Evolutionary conservation across 345 rosid species (phyloP), one percentile per base, ranked within the genome.

Genomic region (Populus ilicifolia): DNA sequence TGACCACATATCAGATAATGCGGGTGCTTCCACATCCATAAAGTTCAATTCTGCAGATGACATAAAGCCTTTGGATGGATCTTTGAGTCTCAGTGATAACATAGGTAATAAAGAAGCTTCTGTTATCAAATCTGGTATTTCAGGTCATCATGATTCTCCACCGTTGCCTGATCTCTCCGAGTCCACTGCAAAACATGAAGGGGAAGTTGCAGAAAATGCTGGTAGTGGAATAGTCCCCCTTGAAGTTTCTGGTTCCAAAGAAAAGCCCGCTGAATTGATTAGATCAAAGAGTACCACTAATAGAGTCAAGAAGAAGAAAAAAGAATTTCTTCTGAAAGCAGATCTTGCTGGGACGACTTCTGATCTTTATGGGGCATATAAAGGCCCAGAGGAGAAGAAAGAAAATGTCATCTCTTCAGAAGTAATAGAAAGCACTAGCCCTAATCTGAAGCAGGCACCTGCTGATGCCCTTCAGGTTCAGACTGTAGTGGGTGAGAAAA

Each of bases 341-440:
- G 99, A 94, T 87, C 97, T 97, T 81, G 95, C 92, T 14, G 99
- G 98, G 73, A 77, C 93, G 71, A 90, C 87, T 46, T 81, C 92
- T 69, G 98, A 96, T 85, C 90, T 93, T 71, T 96, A 91, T 83
- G 77, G 78, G 88, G 99, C 99, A 20, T 96, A 92, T 80, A 96
- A 94, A 85, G 91, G 91, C 72, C 97, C 95, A 17, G 97, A 89
- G 78, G 98, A 94, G 68, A 94, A 88, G 86, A 89, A 88, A 80
- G 98, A 86, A 78, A 67, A 36, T 62, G n/a, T 65, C 8, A 1
- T 52, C 54, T 71, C 88, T 71, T 75, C 80, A 16, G 87, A 83
- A 73, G 84, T 81, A 64, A 56, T 71, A 14, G 83, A 83, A 69
- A 75, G 69, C 81, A 63, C 78, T 75, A 76, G 65, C 73, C 77